Percentiles rank a stretch among this genome's conserved stretches.
These are phyloP conservation scores for Trametes meyenii DNA, from an alignment of 768 basidiomycete species.

Conservation along the genomic window DNA sequence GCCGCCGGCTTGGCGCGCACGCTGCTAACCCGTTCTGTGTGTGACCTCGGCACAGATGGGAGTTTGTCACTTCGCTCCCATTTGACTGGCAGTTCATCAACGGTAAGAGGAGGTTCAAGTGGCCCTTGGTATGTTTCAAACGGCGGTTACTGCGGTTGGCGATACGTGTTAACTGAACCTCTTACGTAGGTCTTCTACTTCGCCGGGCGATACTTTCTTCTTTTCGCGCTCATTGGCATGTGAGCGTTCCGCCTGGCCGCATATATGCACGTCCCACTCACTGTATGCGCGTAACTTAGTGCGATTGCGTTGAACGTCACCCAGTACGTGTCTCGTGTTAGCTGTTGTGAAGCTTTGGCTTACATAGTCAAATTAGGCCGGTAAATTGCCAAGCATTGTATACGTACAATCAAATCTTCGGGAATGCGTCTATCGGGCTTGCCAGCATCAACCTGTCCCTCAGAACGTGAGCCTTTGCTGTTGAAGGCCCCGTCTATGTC, in stretches of 20 bases:
- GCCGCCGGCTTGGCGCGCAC: too few species aligned
- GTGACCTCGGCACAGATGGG: constrained; percentile 40
- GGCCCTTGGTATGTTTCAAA: constrained; percentile 43
- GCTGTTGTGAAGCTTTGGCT: neutral
- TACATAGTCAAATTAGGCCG: constrained; percentile 28
- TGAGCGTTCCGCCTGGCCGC: constrained; percentile 28
- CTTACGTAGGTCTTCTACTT: constrained; percentile 47
- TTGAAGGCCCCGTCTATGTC: neutral
- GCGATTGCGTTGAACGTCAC: constrained; percentile 43
- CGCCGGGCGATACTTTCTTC: constrained; percentile 45
- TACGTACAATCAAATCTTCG: constrained; percentile 49
- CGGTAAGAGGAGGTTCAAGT: constrained; percentile 46
- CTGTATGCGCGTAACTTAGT: constrained; percentile 20
- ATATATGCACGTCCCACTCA: constrained; percentile 3
- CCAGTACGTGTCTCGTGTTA: constrained; percentile 25
- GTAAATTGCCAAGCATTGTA: constrained; percentile 51
- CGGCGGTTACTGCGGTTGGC: neutral
- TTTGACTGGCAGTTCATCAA: constrained; percentile 47
- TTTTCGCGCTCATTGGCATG: constrained; percentile 52
- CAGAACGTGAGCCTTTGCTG: constrained; percentile 41
- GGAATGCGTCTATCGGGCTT: constrained; percentile 46
- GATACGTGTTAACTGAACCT: neutral
- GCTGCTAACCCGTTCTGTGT: neutral
- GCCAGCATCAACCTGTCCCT: constrained; percentile 52
- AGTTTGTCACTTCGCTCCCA: constrained; percentile 43